Conservation (phyloP, 2,329 filamentous ascomycete species). For the Claviceps digitariae region DNA sequence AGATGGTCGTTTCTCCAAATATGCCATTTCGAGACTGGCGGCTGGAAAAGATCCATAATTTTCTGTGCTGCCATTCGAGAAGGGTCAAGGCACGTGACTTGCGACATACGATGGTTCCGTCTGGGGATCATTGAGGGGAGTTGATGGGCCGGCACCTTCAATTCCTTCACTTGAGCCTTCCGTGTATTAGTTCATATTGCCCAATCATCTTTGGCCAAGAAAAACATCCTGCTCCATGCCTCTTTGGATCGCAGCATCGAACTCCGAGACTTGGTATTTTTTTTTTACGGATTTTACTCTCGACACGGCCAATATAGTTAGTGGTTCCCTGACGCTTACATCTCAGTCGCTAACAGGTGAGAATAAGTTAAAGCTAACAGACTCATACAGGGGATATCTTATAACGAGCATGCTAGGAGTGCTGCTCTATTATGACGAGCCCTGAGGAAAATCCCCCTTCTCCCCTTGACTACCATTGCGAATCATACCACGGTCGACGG, state of each 20-base stretch:
- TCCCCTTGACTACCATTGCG: constrained; percentile 3
- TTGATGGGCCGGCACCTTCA: constrained; percentile 11
- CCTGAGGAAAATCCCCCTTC: neutral
- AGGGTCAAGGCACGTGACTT: constrained; percentile 11
- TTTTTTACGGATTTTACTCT: neutral
- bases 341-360: constrained; percentile 2
- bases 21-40: constrained; percentile 4
- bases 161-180: constrained; percentile 12
- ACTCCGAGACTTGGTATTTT: neutral
- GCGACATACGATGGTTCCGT: constrained; percentile 7
- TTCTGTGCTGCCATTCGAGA: constrained; percentile 4
- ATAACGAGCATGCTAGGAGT: neutral
- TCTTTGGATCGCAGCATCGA: neutral
- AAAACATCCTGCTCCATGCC: neutral
- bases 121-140: constrained; percentile 11
- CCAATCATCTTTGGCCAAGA: constrained; percentile 7
- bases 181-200: constrained; percentile 9
- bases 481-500: constrained; percentile 4
- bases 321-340: constrained; percentile 9
- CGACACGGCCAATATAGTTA: constrained; percentile 5
- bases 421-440: neutral
- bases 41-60: constrained; percentile 8
- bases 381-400: constrained; percentile 1
- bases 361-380: constrained; percentile 5
- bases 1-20: neutral